Evolutionary conservation across 2,329 filamentous ascomycete species (phyloP).

Genomic region (Beauveria caledonica): DNA sequence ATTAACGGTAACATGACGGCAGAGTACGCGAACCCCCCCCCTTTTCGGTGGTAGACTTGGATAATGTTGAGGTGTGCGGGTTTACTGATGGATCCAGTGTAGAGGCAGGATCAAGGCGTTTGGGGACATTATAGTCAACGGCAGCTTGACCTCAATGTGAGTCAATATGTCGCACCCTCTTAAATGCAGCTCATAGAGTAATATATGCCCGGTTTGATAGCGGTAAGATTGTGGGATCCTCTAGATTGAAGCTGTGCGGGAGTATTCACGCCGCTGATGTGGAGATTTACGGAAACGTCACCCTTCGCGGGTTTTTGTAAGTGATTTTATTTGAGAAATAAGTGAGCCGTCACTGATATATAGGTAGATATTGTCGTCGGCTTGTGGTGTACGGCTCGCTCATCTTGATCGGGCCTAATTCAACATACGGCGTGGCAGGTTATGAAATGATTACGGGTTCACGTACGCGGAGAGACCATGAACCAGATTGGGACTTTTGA

Average conservation of each 20-base stretch:
- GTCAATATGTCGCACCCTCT: constrained; percentile 4
- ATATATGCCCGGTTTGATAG: constrained; percentile 18
- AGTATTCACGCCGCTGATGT: constrained; percentile 34
- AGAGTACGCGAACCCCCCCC: constrained; percentile 23
- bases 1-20: constrained; percentile 35
- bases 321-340: constrained; percentile 10
- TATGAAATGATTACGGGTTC: constrained; percentile 35
- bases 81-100: not conserved
- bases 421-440: constrained; percentile 34
- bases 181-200: not conserved
- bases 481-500: constrained; percentile 32
- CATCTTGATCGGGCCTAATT: constrained; percentile 37
- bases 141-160: constrained; percentile 31
- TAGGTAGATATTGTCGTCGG: constrained; percentile 30
- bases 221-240: constrained; percentile 38
- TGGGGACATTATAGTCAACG: constrained; percentile 35
- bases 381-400: constrained; percentile 38
- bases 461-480: constrained; percentile 32
- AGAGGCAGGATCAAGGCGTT: constrained; percentile 39
- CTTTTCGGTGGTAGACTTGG: not conserved
- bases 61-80: not conserved
- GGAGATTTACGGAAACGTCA: constrained; percentile 40
- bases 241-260: constrained; percentile 36
- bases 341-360: not conserved
- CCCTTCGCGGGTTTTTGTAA: constrained; percentile 37